Percentiles rank a stretch among this genome's conserved stretches.
Conservation (phyloP, 257 asterid genomes). For the Solanum appendiculatum region DNA sequence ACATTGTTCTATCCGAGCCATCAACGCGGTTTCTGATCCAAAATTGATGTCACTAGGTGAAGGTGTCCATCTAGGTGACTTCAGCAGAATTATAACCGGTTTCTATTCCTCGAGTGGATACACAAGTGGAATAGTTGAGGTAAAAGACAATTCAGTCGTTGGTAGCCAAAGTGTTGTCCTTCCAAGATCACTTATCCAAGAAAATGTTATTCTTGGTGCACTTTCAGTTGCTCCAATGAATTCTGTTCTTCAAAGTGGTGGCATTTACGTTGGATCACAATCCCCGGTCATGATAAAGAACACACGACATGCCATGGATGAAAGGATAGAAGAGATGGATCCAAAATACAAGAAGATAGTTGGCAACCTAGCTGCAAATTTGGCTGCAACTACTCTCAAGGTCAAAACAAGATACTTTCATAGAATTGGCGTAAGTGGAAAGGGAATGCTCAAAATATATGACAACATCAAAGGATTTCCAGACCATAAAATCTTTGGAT, state of each 20-base stretch:
- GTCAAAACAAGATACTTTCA: conserved; percentile 67
- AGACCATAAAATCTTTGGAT: conserved; percentile 42
- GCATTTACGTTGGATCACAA: conserved; percentile 71
- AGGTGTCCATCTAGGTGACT: conserved; percentile 84
- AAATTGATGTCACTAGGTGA: conserved; percentile 39
- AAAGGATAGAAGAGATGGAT: conserved; percentile 88
- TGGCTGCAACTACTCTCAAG: conserved; percentile 77
- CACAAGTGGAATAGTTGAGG: conserved; percentile 36
- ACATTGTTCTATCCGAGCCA: conserved; percentile 71
- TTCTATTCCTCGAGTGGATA: conserved; percentile 50
- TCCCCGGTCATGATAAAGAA: conserved; percentile 67
- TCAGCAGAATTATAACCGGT: conserved; percentile 59
- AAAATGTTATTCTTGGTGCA: conserved; percentile 73
- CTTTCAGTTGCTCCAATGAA: conserved; percentile 61
- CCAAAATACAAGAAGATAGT: conserved; percentile 57
- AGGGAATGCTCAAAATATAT: conserved; percentile 42
- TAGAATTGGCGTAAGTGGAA: conserved; percentile 62
- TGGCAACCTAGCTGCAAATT: conserved; percentile 66
- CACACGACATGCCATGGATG: conserved; percentile 56
- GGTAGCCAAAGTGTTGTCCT: conserved; percentile 84
- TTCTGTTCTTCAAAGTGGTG: conserved; percentile 60
- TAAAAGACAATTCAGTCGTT: conserved; percentile 52
- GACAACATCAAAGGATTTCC: conserved; percentile 56
- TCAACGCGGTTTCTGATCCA: conserved; percentile 60
- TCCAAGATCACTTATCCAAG: conserved; percentile 56